These are phyloP conservation scores for Chrysanthemum makinoi DNA, from an alignment of 129 eudicot genomes.

Conservation along the genomic window DNA sequence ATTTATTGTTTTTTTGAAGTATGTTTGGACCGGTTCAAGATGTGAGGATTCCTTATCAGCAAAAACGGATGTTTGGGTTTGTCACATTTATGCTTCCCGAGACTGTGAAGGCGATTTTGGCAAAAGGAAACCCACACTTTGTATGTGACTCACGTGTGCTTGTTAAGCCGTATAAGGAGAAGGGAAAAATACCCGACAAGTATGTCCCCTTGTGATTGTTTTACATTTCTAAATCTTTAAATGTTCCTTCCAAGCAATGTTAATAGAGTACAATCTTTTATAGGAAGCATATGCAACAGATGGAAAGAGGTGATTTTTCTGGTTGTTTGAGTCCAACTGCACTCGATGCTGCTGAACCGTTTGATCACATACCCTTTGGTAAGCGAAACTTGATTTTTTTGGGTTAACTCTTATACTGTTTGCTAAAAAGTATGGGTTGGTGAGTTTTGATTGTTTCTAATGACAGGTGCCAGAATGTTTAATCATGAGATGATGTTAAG, in stretches of 20 bases:
- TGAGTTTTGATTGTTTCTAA: neutral
- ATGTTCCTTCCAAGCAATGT: too few relatives aligned
- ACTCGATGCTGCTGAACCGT: slow-evolving; percentile 68
- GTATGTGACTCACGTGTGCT: slow-evolving; percentile 98
- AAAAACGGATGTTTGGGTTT: slow-evolving; percentile 97
- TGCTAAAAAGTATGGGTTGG: too few relatives aligned
- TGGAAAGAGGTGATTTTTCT: slow-evolving; percentile 72
- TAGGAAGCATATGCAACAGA: slow-evolving; percentile 68
- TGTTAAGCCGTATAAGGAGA: slow-evolving; percentile 96
- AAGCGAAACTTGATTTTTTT: neutral
- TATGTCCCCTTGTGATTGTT: slow-evolving; percentile 19
- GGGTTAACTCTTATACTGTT: too few relatives aligned
- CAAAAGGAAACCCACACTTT: slow-evolving; percentile 98
- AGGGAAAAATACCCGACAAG: slow-evolving; percentile 93
- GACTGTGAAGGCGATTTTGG: slow-evolving; percentile 84
- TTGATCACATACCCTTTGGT: slow-evolving; percentile 66
- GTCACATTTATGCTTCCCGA: slow-evolving; percentile 89
- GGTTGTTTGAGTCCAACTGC: slow-evolving; percentile 75
- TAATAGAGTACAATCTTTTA: neutral
- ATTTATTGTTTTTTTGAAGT: slow-evolving; percentile 36
- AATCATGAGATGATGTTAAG: slow-evolving; percentile 67
- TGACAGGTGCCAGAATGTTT: slow-evolving; percentile 73
- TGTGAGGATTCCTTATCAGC: slow-evolving; percentile 98
- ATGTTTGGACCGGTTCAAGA: slow-evolving; percentile 95
- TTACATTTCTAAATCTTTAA: neutral